Evolutionary conservation across 495 filamentous ascomycete species (phyloP).

Genomic region (Penicillium salamii): DNA sequence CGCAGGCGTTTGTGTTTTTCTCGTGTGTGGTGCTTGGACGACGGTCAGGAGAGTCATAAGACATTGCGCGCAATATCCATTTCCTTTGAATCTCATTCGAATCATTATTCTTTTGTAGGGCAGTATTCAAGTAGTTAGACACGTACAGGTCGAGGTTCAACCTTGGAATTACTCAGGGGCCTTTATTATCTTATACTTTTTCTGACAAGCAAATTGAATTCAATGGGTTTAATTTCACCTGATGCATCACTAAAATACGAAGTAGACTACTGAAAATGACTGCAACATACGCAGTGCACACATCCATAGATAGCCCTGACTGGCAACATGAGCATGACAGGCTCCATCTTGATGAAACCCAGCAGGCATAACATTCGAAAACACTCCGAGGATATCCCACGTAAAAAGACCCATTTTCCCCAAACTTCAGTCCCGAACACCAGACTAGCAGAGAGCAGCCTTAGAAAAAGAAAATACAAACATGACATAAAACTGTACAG

Average conservation of each 20-base stretch:
- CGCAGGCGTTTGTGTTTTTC: conserved; percentile 41
- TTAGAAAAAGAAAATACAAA: conserved; percentile 7
- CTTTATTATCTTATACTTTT: too few species aligned
- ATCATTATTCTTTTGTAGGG: too few species aligned
- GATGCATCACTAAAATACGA: too few species aligned
- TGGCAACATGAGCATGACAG: background rate
- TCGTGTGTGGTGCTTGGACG: conserved; percentile 15
- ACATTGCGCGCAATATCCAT: conserved; percentile 22
- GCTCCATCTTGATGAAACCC: conserved; percentile 10
- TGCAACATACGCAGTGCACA: background rate
- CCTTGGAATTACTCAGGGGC: too few species aligned
- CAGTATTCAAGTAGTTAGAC: too few species aligned
- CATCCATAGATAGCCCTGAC: too few species aligned
- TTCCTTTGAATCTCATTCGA: conserved; percentile 4
- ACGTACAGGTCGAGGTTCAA: too few species aligned
- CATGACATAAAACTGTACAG: conserved; percentile 17
- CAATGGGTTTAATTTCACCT: too few species aligned
- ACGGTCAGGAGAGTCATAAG: conserved; percentile 9
- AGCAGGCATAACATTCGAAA: conserved; percentile 2
- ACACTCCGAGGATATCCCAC: conserved; percentile 19
- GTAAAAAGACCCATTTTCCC: conserved; percentile 12
- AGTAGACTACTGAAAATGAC: too few species aligned
- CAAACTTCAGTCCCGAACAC: conserved; percentile 17
- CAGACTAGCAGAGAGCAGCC: conserved; percentile 5
- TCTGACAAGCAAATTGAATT: too few species aligned